Conservation (phyloP, 202 grass and related monocot species). For the Schoenoplectus triqueter region DNA sequence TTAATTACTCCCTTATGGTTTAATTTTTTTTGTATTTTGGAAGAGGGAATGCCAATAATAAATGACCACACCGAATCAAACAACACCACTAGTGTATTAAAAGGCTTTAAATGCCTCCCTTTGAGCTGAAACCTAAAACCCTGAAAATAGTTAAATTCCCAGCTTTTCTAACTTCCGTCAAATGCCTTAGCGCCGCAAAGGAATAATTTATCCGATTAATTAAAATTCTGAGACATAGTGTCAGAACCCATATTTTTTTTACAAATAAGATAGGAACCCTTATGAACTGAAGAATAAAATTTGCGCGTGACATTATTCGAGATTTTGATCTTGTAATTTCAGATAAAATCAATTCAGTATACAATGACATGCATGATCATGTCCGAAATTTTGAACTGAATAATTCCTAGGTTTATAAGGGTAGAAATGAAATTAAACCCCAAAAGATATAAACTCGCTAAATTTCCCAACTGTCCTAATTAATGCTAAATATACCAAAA, state of each 20-base stretch:
- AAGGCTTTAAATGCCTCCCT: constrained; percentile 38
- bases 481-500: constrained; percentile 24
- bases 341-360: neutral
- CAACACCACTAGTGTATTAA: constrained; percentile 33
- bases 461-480: constrained; percentile 31
- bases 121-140: constrained; percentile 35
- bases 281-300: neutral
- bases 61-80: constrained; percentile 30
- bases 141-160: constrained; percentile 33
- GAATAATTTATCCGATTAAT: constrained; percentile 40
- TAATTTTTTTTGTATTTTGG: constrained; percentile 17
- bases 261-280: neutral
- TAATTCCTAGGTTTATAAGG: constrained; percentile 10
- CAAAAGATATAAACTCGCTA: constrained; percentile 17
- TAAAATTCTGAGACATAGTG: constrained; percentile 15
- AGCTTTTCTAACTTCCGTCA: constrained; percentile 28
- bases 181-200: constrained; percentile 33
- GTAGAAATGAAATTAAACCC: neutral
- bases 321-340: neutral
- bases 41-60: constrained; percentile 35
- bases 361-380: constrained; percentile 12
- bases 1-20: neutral
- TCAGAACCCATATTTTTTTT: constrained; percentile 8
- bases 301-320: neutral
- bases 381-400: neutral